Conservation (phyloP, 495 filamentous ascomycete species). For the Pyronema omphalodes region DNA sequence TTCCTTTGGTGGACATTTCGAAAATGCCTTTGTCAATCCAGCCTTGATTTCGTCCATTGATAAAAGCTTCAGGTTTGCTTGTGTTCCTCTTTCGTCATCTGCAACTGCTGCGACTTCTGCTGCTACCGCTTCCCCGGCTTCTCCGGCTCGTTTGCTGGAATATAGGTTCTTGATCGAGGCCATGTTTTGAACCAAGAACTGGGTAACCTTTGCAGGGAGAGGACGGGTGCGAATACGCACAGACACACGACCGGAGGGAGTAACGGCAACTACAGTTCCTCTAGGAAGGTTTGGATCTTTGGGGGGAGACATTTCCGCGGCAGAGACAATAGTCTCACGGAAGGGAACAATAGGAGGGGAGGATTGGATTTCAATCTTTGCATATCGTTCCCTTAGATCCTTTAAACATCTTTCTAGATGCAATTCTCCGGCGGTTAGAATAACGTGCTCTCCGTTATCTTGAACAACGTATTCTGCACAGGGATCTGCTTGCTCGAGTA, state of each 20-base stretch:
- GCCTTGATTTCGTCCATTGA: constrained; percentile 56
- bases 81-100: constrained; percentile 32
- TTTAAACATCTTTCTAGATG: constrained; percentile 89
- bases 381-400: constrained; percentile 83
- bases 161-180: constrained; percentile 64
- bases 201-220: constrained; percentile 57
- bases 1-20: constrained; percentile 40
- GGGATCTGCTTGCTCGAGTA: constrained; percentile 88
- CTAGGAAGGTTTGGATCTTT: constrained; percentile 75
- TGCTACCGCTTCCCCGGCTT: constrained; percentile 23
- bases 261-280: constrained; percentile 54
- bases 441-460: constrained; percentile 83
- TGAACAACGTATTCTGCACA: constrained; percentile 92
- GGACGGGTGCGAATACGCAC: constrained; percentile 64
- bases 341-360: constrained; percentile 92
- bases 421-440: constrained; percentile 82
- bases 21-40: constrained; percentile 47
- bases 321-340: constrained; percentile 72
- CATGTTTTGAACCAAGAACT: constrained; percentile 66
- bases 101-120: constrained; percentile 25
- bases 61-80: constrained; percentile 35
- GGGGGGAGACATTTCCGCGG: constrained; percentile 76
- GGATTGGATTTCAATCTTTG: constrained; percentile 84
- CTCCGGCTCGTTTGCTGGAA: constrained; percentile 29
- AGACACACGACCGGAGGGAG: constrained; percentile 68